Base-by-base conservation (phyloP, 2,329 filamentous ascomycete species). In the Penicillium verrucosum region DNA sequence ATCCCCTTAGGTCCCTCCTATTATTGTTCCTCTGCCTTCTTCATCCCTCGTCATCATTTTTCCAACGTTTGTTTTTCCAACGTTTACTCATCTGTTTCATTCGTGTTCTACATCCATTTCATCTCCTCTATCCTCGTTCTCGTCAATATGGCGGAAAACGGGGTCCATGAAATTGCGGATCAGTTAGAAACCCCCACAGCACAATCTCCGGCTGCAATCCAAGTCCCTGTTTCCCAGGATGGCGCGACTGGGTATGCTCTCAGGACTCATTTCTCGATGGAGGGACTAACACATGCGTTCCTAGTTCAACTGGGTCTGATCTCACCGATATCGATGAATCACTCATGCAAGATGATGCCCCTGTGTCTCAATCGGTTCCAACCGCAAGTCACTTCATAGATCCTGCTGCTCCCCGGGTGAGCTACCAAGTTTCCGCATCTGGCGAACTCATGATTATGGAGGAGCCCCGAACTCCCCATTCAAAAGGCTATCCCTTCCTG, bases 221-320 rank as follows among this genome's bases (percentile, higher is more conserved):
- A n/a, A 2, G 8, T 27, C 4, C 21, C 48, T 14, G 18, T 18
- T 27, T 16, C 12, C 5, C 18, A n/a, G 14, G 8, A 7, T 25
- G 29, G 16, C 3, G 29, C 6, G 10, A n/a, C 18, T 1, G 37
- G 14, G 48, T 7, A 6, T 16, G 6, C 5, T 3, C 11, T 27
- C 38, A 8, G 4, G 29, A 8, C 18, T 18, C 10, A 5, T 16
- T 34, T 16, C 16, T 23, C 18, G 3, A 23, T 18, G 4, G 27
- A 25, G 11, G 3, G 0, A 9, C 16, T 4, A 7, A 25, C 3
- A 1, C 9, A 16, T 8, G 0, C 12, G 11, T n/a, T 5, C 6
- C 25, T 8, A 21, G 29, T 18, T 30, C 38, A 9, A 43, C 9
- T 6, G 16, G 8, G 9, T 51, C 48, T 12, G 38, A 51, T 8